Percentiles rank a stretch among this genome's conserved stretches.
Conservation (phyloP, 2,329 filamentous ascomycete genomes). For the Dothistroma septosporum region DNA sequence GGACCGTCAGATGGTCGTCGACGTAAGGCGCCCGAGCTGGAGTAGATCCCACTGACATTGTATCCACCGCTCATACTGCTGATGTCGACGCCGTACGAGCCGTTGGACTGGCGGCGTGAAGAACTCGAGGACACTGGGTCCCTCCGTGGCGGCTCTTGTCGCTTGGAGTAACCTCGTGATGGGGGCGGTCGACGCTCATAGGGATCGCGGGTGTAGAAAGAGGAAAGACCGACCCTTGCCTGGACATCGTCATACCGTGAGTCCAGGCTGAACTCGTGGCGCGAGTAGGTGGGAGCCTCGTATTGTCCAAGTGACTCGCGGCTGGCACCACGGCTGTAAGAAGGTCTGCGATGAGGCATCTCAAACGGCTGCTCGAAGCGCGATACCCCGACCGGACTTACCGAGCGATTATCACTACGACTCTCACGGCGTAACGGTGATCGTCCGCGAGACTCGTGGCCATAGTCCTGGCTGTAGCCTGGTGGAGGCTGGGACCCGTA, state of each 20-base stretch:
- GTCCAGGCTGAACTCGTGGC: neutral
- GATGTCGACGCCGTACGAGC: neutral
- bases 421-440: neutral
- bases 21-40: too few species aligned
- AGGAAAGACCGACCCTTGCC: neutral
- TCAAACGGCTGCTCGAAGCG: neutral
- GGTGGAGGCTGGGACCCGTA: neutral
- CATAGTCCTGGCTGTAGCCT: neutral
- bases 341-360: neutral
- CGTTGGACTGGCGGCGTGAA: neutral
- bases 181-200: neutral
- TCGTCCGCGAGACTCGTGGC: neutral
- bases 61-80: neutral
- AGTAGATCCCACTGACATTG: neutral
- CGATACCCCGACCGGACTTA: neutral
- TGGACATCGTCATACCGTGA: neutral
- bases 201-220: neutral
- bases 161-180: neutral
- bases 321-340: neutral
- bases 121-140: neutral
- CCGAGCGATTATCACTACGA: neutral
- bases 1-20: neutral
- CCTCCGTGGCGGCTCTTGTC: neutral
- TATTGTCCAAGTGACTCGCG: neutral
- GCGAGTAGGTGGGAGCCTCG: neutral